Conservation (phyloP, 2,329 filamentous ascomycete genomes). For the Monosporascus sp. region DNA sequence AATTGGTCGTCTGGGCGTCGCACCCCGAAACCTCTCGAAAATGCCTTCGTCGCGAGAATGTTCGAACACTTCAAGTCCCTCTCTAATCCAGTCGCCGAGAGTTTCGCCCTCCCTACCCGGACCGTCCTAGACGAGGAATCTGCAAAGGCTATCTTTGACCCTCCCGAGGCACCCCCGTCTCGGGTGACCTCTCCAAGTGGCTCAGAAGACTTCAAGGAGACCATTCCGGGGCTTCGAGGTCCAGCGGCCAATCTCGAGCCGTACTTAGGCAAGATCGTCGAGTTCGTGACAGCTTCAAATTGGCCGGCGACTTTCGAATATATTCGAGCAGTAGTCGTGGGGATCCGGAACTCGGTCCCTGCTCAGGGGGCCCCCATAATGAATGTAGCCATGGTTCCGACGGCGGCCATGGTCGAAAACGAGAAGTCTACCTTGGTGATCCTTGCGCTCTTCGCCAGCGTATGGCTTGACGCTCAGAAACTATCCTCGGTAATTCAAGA, state of each 20-base stretch:
- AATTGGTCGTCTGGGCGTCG: conserved; percentile 1
- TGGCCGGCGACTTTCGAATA: conserved; percentile 58
- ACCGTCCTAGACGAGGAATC: conserved; percentile 45
- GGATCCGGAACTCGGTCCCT: conserved; percentile 39
- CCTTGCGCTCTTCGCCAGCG: conserved; percentile 55
- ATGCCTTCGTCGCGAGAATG: conserved; percentile 47
- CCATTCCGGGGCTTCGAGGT: conserved; percentile 25
- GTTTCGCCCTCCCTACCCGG: conserved; percentile 49
- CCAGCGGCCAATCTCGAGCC: conserved; percentile 45
- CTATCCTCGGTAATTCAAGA: conserved; percentile 59
- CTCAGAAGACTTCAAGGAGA: conserved; percentile 33
- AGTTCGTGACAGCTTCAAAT: conserved; percentile 60
- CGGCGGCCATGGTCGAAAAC: conserved; percentile 38
- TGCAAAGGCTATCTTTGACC: conserved; percentile 51
- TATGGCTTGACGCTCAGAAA: conserved; percentile 60
- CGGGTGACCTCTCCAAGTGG: conserved; percentile 24
- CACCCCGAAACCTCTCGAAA: conserved; percentile 38
- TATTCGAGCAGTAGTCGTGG: conserved; percentile 47
- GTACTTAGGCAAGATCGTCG: conserved; percentile 51
- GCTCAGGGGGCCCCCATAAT: conserved; percentile 26
- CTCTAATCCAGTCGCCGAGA: conserved; percentile 54
- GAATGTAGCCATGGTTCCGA: conserved; percentile 25
- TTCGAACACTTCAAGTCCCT: conserved; percentile 52
- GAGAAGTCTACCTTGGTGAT: conserved; percentile 48
- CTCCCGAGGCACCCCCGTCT: conserved; percentile 18